Percentiles rank a stretch among this genome's conserved stretches.
These are phyloP conservation scores for Erysimum cheiranthoides DNA, from an alignment of 345 rosid species.

Conservation along the genomic window DNA sequence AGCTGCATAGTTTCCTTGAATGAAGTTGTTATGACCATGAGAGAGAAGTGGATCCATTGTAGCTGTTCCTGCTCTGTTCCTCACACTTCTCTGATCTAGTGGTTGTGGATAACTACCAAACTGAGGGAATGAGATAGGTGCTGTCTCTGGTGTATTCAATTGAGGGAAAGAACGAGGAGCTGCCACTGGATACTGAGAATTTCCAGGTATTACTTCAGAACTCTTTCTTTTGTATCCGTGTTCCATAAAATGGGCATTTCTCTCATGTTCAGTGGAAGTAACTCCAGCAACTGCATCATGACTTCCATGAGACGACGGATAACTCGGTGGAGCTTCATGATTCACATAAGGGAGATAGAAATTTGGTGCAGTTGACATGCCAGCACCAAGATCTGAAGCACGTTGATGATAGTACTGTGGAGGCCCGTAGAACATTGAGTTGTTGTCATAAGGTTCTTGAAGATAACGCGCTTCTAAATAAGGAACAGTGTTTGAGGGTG, in stretches of 20 bases:
- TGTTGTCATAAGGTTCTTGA: slow-evolving; percentile 54
- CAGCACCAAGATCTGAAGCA: slow-evolving; percentile 58
- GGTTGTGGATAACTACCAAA: slow-evolving; percentile 44
- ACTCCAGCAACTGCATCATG: slow-evolving; percentile 53
- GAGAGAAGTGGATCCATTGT: slow-evolving; percentile 62
- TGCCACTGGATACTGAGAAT: slow-evolving; percentile 58
- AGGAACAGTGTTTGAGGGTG: slow-evolving; percentile 45
- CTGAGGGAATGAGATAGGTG: slow-evolving; percentile 54
- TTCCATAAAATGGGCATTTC: slow-evolving; percentile 58
- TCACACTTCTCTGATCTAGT: slow-evolving; percentile 59
- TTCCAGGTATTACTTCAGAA: slow-evolving; percentile 56
- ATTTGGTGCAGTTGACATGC: slow-evolving; percentile 56
- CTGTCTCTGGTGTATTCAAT: slow-evolving; percentile 51
- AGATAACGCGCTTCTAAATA: slow-evolving; percentile 51
- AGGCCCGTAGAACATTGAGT: slow-evolving; percentile 53
- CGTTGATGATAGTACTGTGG: slow-evolving; percentile 57
- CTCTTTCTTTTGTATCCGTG: slow-evolving; percentile 71
- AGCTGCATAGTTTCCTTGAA: slow-evolving; percentile 62
- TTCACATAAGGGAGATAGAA: slow-evolving; percentile 54
- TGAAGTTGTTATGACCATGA: slow-evolving; percentile 53
- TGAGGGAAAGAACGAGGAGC: slow-evolving; percentile 50
- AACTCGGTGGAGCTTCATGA: slow-evolving; percentile 53
- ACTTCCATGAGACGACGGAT: slow-evolving; percentile 54
- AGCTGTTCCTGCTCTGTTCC: slow-evolving; percentile 61
- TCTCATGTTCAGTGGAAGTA: slow-evolving; percentile 61